phyloP scores from a whole-genome alignment of 2,329 filamentous ascomycete genomes.

The Colletotrichum zoysiae region DNA sequence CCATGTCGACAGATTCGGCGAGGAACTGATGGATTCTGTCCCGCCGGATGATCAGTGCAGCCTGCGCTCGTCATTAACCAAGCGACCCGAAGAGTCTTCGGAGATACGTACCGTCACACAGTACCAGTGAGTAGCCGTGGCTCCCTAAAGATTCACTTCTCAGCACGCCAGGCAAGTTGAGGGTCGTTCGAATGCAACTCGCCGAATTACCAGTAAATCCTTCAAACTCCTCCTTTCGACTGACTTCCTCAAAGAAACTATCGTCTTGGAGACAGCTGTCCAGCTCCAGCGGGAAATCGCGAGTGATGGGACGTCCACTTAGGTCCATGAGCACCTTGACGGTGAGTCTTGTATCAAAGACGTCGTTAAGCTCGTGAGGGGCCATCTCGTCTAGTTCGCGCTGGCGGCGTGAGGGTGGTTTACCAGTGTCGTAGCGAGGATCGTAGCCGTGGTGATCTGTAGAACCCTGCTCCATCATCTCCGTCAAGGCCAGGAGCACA shows the following conservation, averaged over 20 bases:
- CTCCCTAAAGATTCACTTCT: constrained; percentile 29
- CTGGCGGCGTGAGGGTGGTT: constrained; percentile 2
- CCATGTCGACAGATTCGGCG: background rate
- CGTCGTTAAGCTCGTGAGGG: constrained; percentile 40
- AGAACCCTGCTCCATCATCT: constrained; percentile 47
- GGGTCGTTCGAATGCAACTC: background rate
- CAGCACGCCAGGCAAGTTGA: background rate
- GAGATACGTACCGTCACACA: constrained; percentile 12
- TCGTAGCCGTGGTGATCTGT: constrained; percentile 5
- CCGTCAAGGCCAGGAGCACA: constrained; percentile 50
- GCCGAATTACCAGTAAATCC: constrained; percentile 49
- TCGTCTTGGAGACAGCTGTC: constrained; percentile 44
- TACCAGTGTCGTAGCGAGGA: background rate
- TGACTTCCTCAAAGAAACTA: constrained; percentile 42
- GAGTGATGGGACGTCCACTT: constrained; percentile 44
- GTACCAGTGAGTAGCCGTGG: constrained; percentile 46
- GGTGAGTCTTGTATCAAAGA: constrained; percentile 28
- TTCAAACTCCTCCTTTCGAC: constrained; percentile 45
- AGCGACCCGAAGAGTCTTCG: background rate
- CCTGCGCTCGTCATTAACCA: background rate
- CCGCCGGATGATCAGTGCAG: constrained; percentile 15
- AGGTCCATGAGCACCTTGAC: constrained; percentile 48
- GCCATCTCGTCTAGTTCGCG: constrained; percentile 23
- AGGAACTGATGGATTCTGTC: background rate
- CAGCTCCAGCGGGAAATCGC: constrained; percentile 41